Base-by-base conservation (phyloP, 2,329 filamentous ascomycete species). In the Dendryphion nanum region DNA sequence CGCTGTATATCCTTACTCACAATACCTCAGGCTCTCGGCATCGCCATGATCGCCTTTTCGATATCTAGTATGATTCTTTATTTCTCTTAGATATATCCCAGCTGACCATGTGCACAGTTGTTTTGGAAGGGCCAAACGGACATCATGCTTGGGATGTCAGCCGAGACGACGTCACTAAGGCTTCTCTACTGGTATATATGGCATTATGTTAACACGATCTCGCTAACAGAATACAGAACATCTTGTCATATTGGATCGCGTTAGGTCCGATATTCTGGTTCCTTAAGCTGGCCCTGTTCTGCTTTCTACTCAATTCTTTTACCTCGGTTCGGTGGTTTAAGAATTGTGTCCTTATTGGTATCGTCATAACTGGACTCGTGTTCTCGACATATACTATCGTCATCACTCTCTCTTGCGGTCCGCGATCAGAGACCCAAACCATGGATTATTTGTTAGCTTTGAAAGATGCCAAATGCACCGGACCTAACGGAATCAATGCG, bases 191-290 rank as follows among this genome's bases (percentile, higher is more conserved):
- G 21, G 48, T 51, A 44, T 13, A 41, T 31, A 1, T 14, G 20
- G 18, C n/a, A n/a, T n/a, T n/a, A n/a, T n/a, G n/a, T n/a, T n/a
- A n/a, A n/a, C 20, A 30, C 15, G 7, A 21, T 14, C 17, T 12
- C 3, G n/a, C 20, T 10, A 10, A 17, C 17, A 12, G 3, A 13
- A 31, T 16, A 4, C 20, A 53, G 48, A 35, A 39, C 30, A 20
- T 53, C 16, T 32, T 45, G 7, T 37, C 37, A 2, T 48, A 47
- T 21, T 41, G 40, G 17, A 45, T 51, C 4, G 30, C 42, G 10
- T 39, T 46, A 2, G 51, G 50, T 2, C 51, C 48, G 2, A 36
- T 51, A 3, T 41, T 55, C 14, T 55, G 51, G 51, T 26, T 53
- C 4, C 40, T 47, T 14, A 55, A 55, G 33, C 31, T 53, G 5